Evolutionary conservation across 179 eudicot genomes (phyloP), one percentile per base, ranked within the genome.

Genomic region (Beta lomatogona): DNA sequence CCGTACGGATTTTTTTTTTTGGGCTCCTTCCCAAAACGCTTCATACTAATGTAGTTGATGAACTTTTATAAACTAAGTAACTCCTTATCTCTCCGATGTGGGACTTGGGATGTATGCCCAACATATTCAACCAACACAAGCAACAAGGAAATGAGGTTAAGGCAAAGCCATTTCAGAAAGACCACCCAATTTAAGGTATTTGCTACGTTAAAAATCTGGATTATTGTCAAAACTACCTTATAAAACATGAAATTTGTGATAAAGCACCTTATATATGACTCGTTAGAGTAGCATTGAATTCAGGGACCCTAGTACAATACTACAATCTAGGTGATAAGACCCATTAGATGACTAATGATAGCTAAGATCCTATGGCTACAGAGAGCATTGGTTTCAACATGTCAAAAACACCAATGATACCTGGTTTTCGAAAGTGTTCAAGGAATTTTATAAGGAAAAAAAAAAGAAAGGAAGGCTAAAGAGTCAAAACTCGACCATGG

Each of bases 401-500:
- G 45, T 4, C 14, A 13, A 21, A 31, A 63, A 10, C 16, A 54
- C 9, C 9, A 9, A 19, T 6, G 3, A 18, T 59, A 6, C 25
- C 2, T 59, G 22, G 21, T 59, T 59, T 59, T 16, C 16, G 9
- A 16, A 19, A 59, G 18, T 18, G 63, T 6, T 6, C 1, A 45
- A 69, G 45, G 57, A 46, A 59, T 18, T 59, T 19, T 59, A 59
- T 59, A n/a, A 7, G 28, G 28, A 25, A 25, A 25, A 25, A 25
- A 25, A 25, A 25, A 25, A 25, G 28, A 25, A 25, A 25, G 28
- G 28, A 25, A 25, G 28, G 28, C 28, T 25, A 1, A 25, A 25
- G 28, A 25, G 28, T 18, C 22, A n/a, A 63, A 83, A n/a, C n/a
- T 87, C 80, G 4, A 88, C 90, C 91, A 88, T 63, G 71, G 91